Conservation (phyloP, 257 asterid genomes). For the Jaltomata sinuosa region DNA sequence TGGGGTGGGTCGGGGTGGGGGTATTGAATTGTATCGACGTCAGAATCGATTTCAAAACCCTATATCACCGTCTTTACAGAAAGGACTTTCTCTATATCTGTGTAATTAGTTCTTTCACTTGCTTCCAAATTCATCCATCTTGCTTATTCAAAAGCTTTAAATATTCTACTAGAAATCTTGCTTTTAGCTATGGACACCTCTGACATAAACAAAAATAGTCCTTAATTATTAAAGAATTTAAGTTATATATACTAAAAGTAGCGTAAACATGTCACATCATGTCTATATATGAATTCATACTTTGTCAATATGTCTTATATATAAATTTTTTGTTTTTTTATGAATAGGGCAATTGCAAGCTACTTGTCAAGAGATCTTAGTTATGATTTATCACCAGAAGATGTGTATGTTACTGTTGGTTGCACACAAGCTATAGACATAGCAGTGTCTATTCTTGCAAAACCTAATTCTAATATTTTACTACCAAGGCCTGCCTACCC, state of each 20-base stretch:
- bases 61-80: too few relatives aligned
- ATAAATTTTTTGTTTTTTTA: not conserved
- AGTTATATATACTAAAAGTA: not conserved
- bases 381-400: constrained; percentile 36
- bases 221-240: not conserved
- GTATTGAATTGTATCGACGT: too few relatives aligned
- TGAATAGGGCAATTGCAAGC: constrained; percentile 64
- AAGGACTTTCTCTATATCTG: too few relatives aligned
- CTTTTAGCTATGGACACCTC: too few relatives aligned
- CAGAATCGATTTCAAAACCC: too few relatives aligned
- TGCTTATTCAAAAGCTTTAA: too few relatives aligned
- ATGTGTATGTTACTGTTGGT: constrained; percentile 70
- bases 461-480: constrained; percentile 62
- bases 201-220: too few relatives aligned
- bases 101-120: too few relatives aligned
- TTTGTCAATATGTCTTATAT: not conserved
- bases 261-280: not conserved
- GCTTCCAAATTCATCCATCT: too few relatives aligned
- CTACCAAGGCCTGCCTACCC: constrained; percentile 83
- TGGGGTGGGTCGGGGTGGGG: too few relatives aligned
- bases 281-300: not conserved
- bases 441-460: constrained; percentile 40
- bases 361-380: constrained; percentile 66
- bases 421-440: constrained; percentile 86
- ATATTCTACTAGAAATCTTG: too few relatives aligned